Percentiles rank a stretch among this genome's conserved stretches.
Conservation (phyloP, 371 early-diverging fungal species). For the Catenaria anguillulae region DNA sequence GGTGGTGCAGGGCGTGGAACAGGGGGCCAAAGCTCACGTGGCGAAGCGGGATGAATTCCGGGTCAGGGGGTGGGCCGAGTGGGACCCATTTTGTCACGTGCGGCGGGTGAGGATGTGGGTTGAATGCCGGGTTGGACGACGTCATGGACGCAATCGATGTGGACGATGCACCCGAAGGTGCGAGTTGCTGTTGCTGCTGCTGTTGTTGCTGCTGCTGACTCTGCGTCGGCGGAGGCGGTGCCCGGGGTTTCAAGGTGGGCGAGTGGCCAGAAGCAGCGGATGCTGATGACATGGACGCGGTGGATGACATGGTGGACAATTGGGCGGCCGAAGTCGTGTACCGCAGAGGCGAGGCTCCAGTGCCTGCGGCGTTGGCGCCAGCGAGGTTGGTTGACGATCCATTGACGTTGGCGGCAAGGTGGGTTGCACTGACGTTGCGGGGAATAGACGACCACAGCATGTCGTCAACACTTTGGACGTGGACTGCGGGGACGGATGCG, state of each 20-base stretch:
- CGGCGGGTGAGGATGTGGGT: too few relatives aligned
- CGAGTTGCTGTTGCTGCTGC: neutral
- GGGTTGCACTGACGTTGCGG: neutral
- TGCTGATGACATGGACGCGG: too few relatives aligned
- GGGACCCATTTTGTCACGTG: neutral
- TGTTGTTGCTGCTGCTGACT: too few relatives aligned
- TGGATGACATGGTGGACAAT: too few relatives aligned
- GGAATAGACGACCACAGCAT: neutral
- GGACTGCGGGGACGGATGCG: neutral
- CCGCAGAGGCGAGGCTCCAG: neutral
- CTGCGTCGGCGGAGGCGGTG: neutral
- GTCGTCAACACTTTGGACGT: neutral
- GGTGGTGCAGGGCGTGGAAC: constrained; percentile 1
- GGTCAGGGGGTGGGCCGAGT: neutral
- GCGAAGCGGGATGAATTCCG: neutral
- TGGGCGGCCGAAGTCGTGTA: neutral
- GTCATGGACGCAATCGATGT: neutral
- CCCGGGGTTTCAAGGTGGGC: too few relatives aligned
- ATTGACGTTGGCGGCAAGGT: neutral
- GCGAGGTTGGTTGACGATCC: neutral
- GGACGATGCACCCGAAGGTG: neutral
- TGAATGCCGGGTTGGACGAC: too few relatives aligned
- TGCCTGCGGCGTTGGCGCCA: too few relatives aligned
- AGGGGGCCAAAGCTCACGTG: constrained; percentile 1
- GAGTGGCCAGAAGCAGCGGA: too few relatives aligned